Base-by-base conservation (phyloP, 768 basidiomycete species). In the Amanita rubescens region DNA sequence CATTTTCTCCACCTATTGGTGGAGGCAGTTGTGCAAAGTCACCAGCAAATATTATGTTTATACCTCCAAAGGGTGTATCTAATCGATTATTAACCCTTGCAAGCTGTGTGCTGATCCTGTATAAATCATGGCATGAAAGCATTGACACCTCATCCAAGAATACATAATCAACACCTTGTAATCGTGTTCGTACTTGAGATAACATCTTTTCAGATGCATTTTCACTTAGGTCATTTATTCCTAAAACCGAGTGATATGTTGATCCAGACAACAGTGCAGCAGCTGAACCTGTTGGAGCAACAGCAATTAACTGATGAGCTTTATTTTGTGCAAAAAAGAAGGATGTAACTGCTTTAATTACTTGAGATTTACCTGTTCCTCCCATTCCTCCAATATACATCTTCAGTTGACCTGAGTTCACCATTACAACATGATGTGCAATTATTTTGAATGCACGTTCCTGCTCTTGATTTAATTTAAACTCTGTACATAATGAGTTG, bases 71-170 rank as follows among this genome's bases (percentile, higher is more conserved):
- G n/a, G n/a, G n/a, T n/a, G n/a, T n/a, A n/a, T n/a, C n/a, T n/a
- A n/a, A n/a, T n/a, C n/a, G n/a, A 70, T 60, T 55, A 5, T 54
- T 32, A 0, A 60, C 60, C 30, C 47, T 55, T 25, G 59, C 54
- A 17, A 66, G 55, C 19, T 58, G 56, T 9, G 55, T 41, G 24
- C 57, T 60, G 1, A 70, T 64, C 2, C 49, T 55, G 38, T 66
- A 63, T n/a, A 68, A 24, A 32, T 61, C 60, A 19, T 39, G 5
- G 45, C 64, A 66, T 0, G 62, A 58, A 2, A 71, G 37, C 71
- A 73, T 73, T 1, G 70, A 71, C 0, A 71, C 56, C 51, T 73
- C 71, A 59, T 73, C 67, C 0, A 71, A 32, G 25, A 72, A 65
- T 0, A 72, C 49, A 58, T 68, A 68, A 10, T 70, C 62, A 1